These are phyloP conservation scores for Globomyces sp. DNA, from an alignment of 371 early-diverging fungal genomes.

Conservation along the genomic window DNA sequence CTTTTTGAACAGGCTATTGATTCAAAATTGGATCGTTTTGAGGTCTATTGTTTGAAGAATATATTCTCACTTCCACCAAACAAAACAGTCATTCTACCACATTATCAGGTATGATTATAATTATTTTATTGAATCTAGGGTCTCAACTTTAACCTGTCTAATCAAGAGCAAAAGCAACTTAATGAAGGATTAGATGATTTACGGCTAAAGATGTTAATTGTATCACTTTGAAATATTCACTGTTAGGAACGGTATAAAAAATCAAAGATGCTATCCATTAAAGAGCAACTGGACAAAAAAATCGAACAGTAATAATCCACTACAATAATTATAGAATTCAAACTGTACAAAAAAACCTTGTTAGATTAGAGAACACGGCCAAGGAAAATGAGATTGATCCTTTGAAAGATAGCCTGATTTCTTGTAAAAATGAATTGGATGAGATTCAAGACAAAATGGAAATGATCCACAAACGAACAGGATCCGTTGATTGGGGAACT, in stretches of 20 bases:
- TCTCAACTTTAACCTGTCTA: slow-evolving; percentile 37
- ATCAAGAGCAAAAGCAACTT: slow-evolving; percentile 45
- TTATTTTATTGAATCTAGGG: slow-evolving; percentile 30
- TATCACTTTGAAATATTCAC: slow-evolving; percentile 15
- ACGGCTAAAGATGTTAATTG: slow-evolving; percentile 45
- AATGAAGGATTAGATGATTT: slow-evolving; percentile 46
- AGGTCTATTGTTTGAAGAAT: slow-evolving; percentile 63
- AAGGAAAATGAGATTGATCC: no score
- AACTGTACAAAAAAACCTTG: no score
- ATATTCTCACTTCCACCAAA: slow-evolving; percentile 61
- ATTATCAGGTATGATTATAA: slow-evolving; percentile 35
- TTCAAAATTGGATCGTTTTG: slow-evolving; percentile 68
- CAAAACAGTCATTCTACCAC: slow-evolving; percentile 14
- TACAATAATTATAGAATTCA: no score
- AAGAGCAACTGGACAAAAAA: no score
- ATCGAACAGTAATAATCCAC: no score
- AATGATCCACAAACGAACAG: slow-evolving; percentile 1
- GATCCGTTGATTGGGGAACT: not conserved
- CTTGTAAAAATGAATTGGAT: no score
- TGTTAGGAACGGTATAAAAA: no score
- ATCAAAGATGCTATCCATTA: no score
- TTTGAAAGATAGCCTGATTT: no score
- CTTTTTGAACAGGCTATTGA: slow-evolving; percentile 64
- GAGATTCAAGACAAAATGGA: not conserved
- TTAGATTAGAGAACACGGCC: no score